Base-by-base conservation (phyloP, 1,284 basidiomycete genomes). In the Apiotrichum gamsii region DNA sequence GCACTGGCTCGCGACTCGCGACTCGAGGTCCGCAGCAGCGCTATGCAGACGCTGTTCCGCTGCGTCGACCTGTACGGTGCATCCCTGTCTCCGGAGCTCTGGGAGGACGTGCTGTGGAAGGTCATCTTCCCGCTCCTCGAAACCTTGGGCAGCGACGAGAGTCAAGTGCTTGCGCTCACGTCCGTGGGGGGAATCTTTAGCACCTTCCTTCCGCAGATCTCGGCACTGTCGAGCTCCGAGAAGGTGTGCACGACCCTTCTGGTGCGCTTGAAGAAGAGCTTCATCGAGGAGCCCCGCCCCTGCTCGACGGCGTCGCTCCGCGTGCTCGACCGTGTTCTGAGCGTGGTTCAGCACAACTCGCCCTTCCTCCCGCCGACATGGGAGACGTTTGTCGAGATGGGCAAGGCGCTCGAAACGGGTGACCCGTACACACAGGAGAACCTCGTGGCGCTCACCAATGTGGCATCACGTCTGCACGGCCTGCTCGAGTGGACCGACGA, bases 21-120 rank as follows among this genome's bases (percentile, higher is more conserved):
- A 20, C 81, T 85, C 23, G 91, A 97, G 64, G 90, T 95, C 1
- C 81, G 93, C 13, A 85, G 87, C 53, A 89, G 90, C 3, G 90
- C 93, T 3, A 93, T 97, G 49, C 90, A 95, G 69, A 96, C 91
- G 3, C 73, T 98, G 45, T 98, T 96, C 75, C 79, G 91, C 35
- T 90, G 90, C 0, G 80, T 97, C 69, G 89, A 94, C 67, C 78
- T 96, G 16, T 97, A 97, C 65, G 93, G 91, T 5, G 80, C 82
- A 10, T 85, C 84, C 2, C 76, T 97, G 38, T 83, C 82, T 56
- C 64, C 79, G 19, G 80, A 80, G 5, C 87, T 86, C 0, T 98
- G 94, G 95, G 81, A 86, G 40, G 80, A 87, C 44, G 88, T 87
- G 55, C 77, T 93, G 21, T 88, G 85, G 84, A 84, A 87, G 60